Base-by-base conservation (phyloP, 306 rosid genomes). In the Lathyrus aphaca region DNA sequence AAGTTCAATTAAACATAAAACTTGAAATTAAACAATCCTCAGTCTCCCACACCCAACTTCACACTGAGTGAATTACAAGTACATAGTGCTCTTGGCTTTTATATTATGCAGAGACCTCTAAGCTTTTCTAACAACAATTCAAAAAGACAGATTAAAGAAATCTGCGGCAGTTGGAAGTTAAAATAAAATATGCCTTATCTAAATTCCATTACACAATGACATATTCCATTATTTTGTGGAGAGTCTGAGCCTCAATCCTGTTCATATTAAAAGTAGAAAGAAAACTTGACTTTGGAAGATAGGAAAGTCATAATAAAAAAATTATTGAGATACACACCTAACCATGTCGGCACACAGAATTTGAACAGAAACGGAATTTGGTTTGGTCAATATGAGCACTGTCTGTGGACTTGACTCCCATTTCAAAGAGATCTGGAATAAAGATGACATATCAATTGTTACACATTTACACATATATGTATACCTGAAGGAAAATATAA, bases 391-490 rank as follows among this genome's bases (percentile, higher is more conserved):
- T 74, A 94, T 83, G 81, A 94, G 92, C 77, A 91, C 92, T 8
- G 89, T 91, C 87, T 82, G 97, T 55, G 99, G 99, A 66, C 63
- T 27, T 68, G 97, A 88, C 82, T 94, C 95, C 99, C 99, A 94
- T 82, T 82, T 91, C 92, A 94, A 79, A 74, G 95, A 86, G 64
- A 94, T 94, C 99, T 94, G 92, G 66, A 85, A 88, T 69, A 59
- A 76, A 82, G 51, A 72, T 48, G 44, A 74, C 61, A 51, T 71
- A 55, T 64, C 55, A 82, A 73, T 81, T 64, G 84, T 82, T 9
- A n/a, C 49, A 44, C 49, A 44, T 35, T 81, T 23, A 40, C 48
- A 53, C 66, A 67, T 76, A 45, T 15, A 16, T 29, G n/a, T 39
- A 71, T 8, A 77, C 43, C 46, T 46, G 42, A 60, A 46, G 42